A percentile compares a stretch with the other conserved stretches of the same genome.
phyloP scores from a whole-genome alignment of 2,329 filamentous ascomycete species.

The Xylariales sp. region DNA sequence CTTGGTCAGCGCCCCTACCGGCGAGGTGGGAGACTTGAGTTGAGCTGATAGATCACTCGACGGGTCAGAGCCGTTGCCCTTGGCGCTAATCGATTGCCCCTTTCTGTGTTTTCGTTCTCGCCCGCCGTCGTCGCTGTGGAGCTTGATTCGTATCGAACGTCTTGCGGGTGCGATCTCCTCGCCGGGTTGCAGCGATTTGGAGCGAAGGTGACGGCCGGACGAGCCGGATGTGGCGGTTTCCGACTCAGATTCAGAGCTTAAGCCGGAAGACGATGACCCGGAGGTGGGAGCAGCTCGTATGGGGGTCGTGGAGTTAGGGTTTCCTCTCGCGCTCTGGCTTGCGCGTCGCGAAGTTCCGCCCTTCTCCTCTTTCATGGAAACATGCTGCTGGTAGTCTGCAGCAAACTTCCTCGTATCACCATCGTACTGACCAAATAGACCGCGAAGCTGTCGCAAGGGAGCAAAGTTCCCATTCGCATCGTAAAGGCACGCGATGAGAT shows the following conservation, averaged over 20 bases:
- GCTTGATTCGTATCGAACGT: constrained; percentile 85
- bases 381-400: constrained; percentile 28
- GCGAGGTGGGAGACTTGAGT: constrained; percentile 90
- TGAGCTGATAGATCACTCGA: constrained; percentile 65
- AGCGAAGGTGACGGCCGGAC: constrained; percentile 51
- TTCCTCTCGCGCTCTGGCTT: constrained; percentile 20
- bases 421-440: constrained; percentile 49
- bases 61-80: constrained; percentile 31
- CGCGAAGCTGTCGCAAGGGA: constrained; percentile 67
- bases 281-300: constrained; percentile 31
- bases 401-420: constrained; percentile 45
- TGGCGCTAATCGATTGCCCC: constrained; percentile 45
- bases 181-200: constrained; percentile 53
- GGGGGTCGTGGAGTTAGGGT: constrained; percentile 16
- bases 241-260: constrained; percentile 69
- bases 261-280: constrained; percentile 55
- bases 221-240: constrained; percentile 38
- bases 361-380: constrained; percentile 26
- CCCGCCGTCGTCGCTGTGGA: constrained; percentile 71
- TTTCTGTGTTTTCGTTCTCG: constrained; percentile 69
- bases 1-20: constrained; percentile 71
- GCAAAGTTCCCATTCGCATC: constrained; percentile 76
- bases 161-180: constrained; percentile 66
- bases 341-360: constrained; percentile 11
- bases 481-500: constrained; percentile 78